phyloP scores from a whole-genome alignment of 805 yeast genomes.

The Candida endomychidarum region DNA sequence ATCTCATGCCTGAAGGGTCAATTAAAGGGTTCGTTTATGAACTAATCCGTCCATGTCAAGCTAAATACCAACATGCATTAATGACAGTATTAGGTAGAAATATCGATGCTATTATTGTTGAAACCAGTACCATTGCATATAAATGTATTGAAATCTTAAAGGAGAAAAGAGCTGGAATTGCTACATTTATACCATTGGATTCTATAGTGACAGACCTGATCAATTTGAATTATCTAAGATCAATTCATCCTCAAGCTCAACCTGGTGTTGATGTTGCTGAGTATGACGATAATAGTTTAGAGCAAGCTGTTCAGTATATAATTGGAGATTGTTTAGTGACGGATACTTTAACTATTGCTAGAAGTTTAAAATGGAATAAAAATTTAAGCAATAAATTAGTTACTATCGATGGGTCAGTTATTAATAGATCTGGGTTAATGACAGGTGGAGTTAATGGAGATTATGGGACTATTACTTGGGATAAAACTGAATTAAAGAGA shows the following conservation, averaged over 20 bases:
- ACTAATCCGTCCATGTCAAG: slow-evolving; percentile 72
- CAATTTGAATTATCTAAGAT: slow-evolving; percentile 54
- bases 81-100: slow-evolving; percentile 76
- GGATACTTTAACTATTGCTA: slow-evolving; percentile 68
- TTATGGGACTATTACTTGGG: slow-evolving; percentile 55
- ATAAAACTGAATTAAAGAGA: slow-evolving; percentile 60
- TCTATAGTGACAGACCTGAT: slow-evolving; percentile 57
- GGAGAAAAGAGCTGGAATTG: slow-evolving; percentile 81
- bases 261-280: slow-evolving; percentile 76
- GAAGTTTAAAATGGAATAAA: slow-evolving; percentile 64
- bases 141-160: slow-evolving; percentile 78
- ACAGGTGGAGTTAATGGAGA: slow-evolving; percentile 78
- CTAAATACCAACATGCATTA: slow-evolving; percentile 70
- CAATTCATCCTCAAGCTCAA: slow-evolving; percentile 51
- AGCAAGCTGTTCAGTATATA: slow-evolving; percentile 75
- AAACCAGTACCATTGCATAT: slow-evolving; percentile 62
- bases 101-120: slow-evolving; percentile 83
- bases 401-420: slow-evolving; percentile 78
- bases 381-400: slow-evolving; percentile 63
- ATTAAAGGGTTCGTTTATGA: slow-evolving; percentile 82
- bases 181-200: slow-evolving; percentile 87
- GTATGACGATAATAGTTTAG: slow-evolving; percentile 60
- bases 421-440: slow-evolving; percentile 86
- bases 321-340: slow-evolving; percentile 80
- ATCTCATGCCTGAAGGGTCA: slow-evolving; percentile 70